Evolutionary conservation across 192 early-diverging fungal genomes (phyloP).

Genomic region (Umbelopsis ramanniana): DNA sequence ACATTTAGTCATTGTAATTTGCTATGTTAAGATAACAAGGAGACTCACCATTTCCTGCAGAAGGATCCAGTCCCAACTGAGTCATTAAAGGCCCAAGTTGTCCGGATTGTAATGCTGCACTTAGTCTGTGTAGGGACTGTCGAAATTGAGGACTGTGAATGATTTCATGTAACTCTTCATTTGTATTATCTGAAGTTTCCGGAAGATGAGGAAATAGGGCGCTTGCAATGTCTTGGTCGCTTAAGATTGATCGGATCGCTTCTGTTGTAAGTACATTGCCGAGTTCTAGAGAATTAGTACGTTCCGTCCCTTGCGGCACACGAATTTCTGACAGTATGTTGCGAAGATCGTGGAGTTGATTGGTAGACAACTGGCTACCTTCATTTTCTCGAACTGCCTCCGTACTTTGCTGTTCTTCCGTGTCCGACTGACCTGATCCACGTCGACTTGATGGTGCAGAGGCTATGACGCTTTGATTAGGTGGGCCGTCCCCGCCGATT

Average conservation of each 20-base stretch:
- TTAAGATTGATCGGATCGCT: constrained; percentile 45
- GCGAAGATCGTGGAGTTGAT: constrained; percentile 49
- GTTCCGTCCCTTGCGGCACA: constrained; percentile 33
- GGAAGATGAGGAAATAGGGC: constrained; percentile 55
- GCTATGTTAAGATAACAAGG: background rate
- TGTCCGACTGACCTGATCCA: background rate
- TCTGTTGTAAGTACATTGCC: constrained; percentile 44
- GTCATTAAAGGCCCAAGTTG: constrained; percentile 55
- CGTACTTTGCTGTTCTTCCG: background rate
- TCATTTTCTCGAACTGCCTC: background rate
- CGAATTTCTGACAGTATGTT: constrained; percentile 51
- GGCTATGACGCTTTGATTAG: constrained; percentile 10
- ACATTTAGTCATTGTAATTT: background rate
- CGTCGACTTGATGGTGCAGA: constrained; percentile 4
- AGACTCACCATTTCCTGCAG: constrained; percentile 39
- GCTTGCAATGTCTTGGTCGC: constrained; percentile 40
- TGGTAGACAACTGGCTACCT: constrained; percentile 24
- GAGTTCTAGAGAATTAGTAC: constrained; percentile 29
- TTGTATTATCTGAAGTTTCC: constrained; percentile 43
- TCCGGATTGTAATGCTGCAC: constrained; percentile 52
- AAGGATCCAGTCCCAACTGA: constrained; percentile 53
- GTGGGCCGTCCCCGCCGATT: constrained; percentile 10
- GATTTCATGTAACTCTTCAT: constrained; percentile 52
- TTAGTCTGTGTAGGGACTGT: constrained; percentile 55
- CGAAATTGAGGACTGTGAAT: constrained; percentile 54